These are phyloP conservation scores for Nitzschia putrida DNA, from an alignment of 108 stramenopile genomes.

Conservation along the genomic window DNA sequence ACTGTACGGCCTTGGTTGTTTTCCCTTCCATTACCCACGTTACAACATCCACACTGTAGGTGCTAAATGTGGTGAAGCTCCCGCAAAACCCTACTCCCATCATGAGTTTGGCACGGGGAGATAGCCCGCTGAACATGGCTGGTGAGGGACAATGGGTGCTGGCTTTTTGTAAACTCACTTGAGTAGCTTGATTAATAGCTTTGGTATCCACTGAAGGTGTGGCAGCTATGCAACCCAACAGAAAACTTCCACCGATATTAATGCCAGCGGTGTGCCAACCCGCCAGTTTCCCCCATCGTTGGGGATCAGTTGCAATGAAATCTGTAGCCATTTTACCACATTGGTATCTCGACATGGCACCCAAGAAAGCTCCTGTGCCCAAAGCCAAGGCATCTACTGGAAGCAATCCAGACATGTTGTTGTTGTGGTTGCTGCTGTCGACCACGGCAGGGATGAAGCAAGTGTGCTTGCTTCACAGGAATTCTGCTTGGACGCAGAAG, in stretches of 20 bases:
- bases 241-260: conserved; percentile 69
- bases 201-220: conserved; percentile 30
- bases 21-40: conserved; percentile 58
- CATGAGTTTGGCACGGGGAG: conserved; percentile 62
- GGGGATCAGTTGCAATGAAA: conserved; percentile 62
- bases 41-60: conserved; percentile 73
- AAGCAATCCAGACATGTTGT: conserved; percentile 38
- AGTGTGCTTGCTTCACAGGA: not conserved
- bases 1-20: conserved; percentile 47
- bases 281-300: conserved; percentile 31
- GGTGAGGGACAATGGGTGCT: not conserved
- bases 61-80: conserved; percentile 76
- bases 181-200: conserved; percentile 13
- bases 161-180: not conserved
- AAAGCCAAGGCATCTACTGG: conserved; percentile 59
- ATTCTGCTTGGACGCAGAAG: not conserved
- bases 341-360: conserved; percentile 66
- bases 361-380: conserved; percentile 66
- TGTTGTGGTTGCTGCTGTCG: conserved; percentile 14
- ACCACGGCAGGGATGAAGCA: conserved; percentile 34
- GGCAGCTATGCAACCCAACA: conserved; percentile 61
- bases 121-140: conserved; percentile 36
- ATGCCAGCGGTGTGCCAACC: conserved; percentile 76
- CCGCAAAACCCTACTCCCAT: conserved; percentile 78
- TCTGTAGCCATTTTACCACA: conserved; percentile 57